Evolutionary conservation across 192 early-diverging fungal genomes (phyloP).

Genomic region (Backusella circina): DNA sequence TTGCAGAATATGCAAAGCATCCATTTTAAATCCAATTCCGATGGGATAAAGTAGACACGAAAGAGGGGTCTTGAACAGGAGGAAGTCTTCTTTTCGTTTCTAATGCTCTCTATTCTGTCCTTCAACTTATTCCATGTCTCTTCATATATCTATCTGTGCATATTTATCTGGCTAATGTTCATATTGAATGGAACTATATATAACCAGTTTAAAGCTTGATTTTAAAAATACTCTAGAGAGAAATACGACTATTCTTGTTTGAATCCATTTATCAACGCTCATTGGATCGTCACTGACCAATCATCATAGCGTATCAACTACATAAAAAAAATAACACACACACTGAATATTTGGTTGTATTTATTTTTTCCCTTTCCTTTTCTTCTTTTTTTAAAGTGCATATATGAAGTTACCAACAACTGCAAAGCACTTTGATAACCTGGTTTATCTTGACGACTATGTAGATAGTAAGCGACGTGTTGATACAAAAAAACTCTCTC

Average conservation of each 20-base stretch:
- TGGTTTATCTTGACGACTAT: constrained; percentile 85
- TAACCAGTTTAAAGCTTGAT: too few relatives aligned
- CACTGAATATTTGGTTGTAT: not conserved
- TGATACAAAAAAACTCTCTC: too few relatives aligned
- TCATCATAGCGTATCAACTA: not conserved
- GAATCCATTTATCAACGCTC: too few relatives aligned
- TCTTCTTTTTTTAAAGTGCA: not conserved
- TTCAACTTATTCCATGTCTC: too few relatives aligned
- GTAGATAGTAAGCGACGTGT: constrained; percentile 73
- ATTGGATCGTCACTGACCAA: not conserved
- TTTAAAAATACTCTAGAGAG: too few relatives aligned
- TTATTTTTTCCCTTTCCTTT: not conserved
- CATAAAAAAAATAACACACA: not conserved
- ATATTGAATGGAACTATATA: too few relatives aligned
- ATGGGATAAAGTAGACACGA: not conserved
- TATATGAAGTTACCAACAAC: constrained; percentile 18
- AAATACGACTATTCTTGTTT: not conserved
- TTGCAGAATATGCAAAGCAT: not conserved
- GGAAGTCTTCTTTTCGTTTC: too few relatives aligned
- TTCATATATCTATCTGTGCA: too few relatives aligned
- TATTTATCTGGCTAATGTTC: too few relatives aligned
- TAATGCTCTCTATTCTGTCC: too few relatives aligned
- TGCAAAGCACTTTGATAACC: constrained; percentile 39
- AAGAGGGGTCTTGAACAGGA: too few relatives aligned
- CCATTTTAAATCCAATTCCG: not conserved